Evolutionary conservation across 192 early-diverging fungal genomes (phyloP).

Genomic region (Coemansia sp.): DNA sequence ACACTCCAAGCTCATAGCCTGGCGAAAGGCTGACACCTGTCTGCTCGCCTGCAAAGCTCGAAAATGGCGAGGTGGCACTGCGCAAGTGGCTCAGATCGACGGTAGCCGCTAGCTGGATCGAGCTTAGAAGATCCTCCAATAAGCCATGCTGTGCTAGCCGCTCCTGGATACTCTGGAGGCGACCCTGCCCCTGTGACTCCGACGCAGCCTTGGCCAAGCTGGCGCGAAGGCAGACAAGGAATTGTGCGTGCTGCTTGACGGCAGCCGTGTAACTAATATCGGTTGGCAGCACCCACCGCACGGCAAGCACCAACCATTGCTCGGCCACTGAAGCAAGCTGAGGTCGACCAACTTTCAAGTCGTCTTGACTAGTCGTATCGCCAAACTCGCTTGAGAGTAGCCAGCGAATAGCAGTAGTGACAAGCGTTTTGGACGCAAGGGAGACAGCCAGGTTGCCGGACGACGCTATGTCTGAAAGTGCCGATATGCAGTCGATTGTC

Average conservation of each 20-base stretch:
- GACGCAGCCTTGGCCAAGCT: slow-evolving; percentile 16
- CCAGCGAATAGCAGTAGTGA: slow-evolving; percentile 13
- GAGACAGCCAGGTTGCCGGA: background rate
- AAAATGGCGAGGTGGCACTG: slow-evolving; percentile 1
- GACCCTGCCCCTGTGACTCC: background rate
- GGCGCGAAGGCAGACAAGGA: slow-evolving; percentile 12
- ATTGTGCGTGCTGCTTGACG: slow-evolving; percentile 7
- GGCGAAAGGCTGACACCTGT: background rate
- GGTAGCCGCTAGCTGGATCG: slow-evolving; percentile 22
- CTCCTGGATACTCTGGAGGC: background rate
- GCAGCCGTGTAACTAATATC: slow-evolving; percentile 6
- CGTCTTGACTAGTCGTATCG: background rate
- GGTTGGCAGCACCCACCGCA: slow-evolving; percentile 12
- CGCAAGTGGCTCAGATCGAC: background rate
- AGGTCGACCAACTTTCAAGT: background rate
- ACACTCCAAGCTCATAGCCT: slow-evolving; percentile 8
- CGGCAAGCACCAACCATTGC: slow-evolving; percentile 15
- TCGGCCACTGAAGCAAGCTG: background rate
- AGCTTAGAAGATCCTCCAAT: slow-evolving; percentile 15
- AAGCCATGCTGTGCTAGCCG: slow-evolving; percentile 6
- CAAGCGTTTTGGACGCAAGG: background rate
- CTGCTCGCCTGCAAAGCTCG: slow-evolving; percentile 7
- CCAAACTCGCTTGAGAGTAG: slow-evolving; percentile 11
- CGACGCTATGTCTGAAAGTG: slow-evolving; percentile 9
- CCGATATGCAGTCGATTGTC: background rate